Conservation (phyloP, 257 asterid species). For the Scutellaria barbata region DNA sequence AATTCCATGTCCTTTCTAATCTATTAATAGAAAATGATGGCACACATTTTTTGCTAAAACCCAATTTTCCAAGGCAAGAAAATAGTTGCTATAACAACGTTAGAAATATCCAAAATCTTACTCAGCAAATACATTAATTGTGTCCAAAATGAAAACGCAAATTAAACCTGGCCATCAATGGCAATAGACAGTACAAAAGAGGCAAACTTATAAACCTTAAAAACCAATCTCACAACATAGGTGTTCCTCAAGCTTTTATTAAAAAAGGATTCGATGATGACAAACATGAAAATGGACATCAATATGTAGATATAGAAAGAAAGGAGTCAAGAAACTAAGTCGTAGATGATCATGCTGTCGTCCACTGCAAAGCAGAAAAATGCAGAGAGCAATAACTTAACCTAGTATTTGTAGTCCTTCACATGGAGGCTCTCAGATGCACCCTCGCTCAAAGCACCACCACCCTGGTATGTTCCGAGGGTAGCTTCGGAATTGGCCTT, state of each 20-base stretch:
- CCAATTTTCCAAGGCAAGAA: too few species aligned
- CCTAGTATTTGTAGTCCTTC: constrained; percentile 79
- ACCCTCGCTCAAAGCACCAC: constrained; percentile 57
- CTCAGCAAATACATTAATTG: not conserved
- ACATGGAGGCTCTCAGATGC: constrained; percentile 96
- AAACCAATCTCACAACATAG: constrained; percentile 28
- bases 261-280: constrained; percentile 19
- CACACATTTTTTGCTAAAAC: too few species aligned
- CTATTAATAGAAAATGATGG: too few species aligned
- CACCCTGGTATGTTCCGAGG: constrained; percentile 73
- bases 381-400: constrained; percentile 15
- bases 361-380: constrained; percentile 17
- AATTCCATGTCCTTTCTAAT: too few species aligned
- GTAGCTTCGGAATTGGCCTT: constrained; percentile 94
- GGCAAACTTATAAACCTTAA: too few species aligned
- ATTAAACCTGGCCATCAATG: constrained; percentile 15
- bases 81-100: not conserved
- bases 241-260: constrained; percentile 39
- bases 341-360: constrained; percentile 15
- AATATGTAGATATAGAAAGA: not conserved
- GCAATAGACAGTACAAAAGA: too few species aligned
- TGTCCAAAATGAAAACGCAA: not conserved
- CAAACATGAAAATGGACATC: constrained; percentile 5
- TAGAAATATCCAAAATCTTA: not conserved
- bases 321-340: constrained; percentile 29